These are phyloP conservation scores for Fusarium pseudonygamai DNA, from an alignment of 2,329 filamentous ascomycete species.

Conservation along the genomic window DNA sequence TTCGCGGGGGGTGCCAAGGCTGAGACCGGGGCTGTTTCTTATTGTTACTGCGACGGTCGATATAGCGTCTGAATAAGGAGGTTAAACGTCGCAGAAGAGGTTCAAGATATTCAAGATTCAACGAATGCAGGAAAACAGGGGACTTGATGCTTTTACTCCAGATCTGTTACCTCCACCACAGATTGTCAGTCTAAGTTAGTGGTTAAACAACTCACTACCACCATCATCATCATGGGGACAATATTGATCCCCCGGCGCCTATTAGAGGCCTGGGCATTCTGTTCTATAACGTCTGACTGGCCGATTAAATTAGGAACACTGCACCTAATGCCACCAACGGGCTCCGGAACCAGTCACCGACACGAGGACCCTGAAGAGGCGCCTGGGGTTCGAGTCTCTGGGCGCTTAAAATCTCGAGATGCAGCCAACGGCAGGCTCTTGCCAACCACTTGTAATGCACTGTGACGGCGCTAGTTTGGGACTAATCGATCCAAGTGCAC, in stretches of 20 bases:
- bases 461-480: conserved; percentile 42
- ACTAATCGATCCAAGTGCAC: conserved; percentile 9
- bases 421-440: conserved; percentile 34
- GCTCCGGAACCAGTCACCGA: conserved; percentile 2
- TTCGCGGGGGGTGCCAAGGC: conserved; percentile 33
- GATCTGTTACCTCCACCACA: neutral
- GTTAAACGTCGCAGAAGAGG: conserved; percentile 27
- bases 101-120: neutral
- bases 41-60: conserved; percentile 14
- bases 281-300: conserved; percentile 37
- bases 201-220: neutral
- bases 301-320: conserved; percentile 43
- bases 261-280: conserved; percentile 36
- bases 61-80: conserved; percentile 19
- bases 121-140: conserved; percentile 18
- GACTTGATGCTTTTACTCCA: conserved; percentile 21
- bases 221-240: conserved; percentile 4
- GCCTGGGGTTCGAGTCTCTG: conserved; percentile 18
- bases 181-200: neutral
- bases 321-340: conserved; percentile 31
- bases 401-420: conserved; percentile 38
- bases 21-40: conserved; percentile 11
- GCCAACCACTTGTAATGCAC: conserved; percentile 35
- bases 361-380: conserved; percentile 17
- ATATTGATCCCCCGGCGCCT: conserved; percentile 33